Conservation (phyloP, 257 asterid species). For the Orobanche coerulescens region DNA sequence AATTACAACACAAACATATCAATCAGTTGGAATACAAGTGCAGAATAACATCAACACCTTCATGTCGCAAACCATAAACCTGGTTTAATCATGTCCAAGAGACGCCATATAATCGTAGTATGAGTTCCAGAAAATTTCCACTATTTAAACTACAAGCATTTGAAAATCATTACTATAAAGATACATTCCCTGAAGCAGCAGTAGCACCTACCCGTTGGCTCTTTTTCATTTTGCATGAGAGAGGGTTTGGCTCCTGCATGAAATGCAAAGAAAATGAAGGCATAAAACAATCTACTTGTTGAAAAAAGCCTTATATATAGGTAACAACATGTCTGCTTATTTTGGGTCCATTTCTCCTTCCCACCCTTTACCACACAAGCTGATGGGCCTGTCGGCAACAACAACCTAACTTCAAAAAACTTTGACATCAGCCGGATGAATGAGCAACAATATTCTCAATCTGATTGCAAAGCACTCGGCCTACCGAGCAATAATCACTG, state of each 20-base stretch:
- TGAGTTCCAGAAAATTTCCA: background rate
- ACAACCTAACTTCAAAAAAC: too few relatives aligned
- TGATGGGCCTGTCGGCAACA: too few relatives aligned
- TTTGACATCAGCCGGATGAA: background rate
- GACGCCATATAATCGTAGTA: background rate
- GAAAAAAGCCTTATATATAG: too few relatives aligned
- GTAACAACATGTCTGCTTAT: background rate
- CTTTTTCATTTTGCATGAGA: slow-evolving; percentile 75
- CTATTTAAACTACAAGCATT: slow-evolving; percentile 1
- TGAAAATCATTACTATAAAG: background rate
- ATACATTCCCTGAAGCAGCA: slow-evolving; percentile 47
- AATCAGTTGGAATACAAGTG: too few relatives aligned
- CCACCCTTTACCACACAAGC: too few relatives aligned
- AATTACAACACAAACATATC: too few relatives aligned
- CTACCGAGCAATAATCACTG: background rate
- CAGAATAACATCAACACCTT: too few relatives aligned
- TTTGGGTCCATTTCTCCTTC: too few relatives aligned
- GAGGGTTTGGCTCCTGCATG: slow-evolving; percentile 85
- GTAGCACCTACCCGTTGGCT: background rate
- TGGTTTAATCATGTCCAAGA: too few relatives aligned
- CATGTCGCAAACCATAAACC: too few relatives aligned
- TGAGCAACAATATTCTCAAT: background rate
- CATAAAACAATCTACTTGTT: background rate
- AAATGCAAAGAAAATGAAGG: slow-evolving; percentile 20
- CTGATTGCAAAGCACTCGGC: background rate